Percentiles rank a stretch among this genome's conserved stretches.
Conservation (phyloP, 2,329 filamentous ascomycete genomes). For the Xylaria sp. region DNA sequence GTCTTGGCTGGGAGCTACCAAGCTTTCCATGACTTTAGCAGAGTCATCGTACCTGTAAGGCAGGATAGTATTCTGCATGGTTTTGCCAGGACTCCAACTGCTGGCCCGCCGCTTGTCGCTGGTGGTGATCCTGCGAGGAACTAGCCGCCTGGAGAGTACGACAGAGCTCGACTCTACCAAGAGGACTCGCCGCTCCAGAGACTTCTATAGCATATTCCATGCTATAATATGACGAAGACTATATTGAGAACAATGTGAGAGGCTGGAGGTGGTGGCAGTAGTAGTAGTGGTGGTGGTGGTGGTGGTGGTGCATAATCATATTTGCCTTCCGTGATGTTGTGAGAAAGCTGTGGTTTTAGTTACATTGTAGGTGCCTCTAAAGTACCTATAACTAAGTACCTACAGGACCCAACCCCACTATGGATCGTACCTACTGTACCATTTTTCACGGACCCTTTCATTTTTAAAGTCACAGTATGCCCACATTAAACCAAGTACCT, state of each 20-base stretch:
- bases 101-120: conserved; percentile 74
- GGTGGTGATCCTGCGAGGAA: conserved; percentile 65
- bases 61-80: conserved; percentile 71
- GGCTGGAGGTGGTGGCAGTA: not conserved
- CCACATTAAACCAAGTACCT: not conserved
- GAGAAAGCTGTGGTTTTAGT: not conserved
- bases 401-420: not conserved
- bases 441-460: no score
- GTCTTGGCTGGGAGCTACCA: no score
- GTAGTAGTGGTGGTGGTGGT: not conserved
- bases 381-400: not conserved
- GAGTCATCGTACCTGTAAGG: conserved; percentile 67
- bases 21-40: not conserved
- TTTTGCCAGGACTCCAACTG: conserved; percentile 79
- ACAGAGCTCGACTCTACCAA: conserved; percentile 71
- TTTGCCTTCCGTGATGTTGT: not conserved
- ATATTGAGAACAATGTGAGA: not conserved
- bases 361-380: not conserved
- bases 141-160: conserved; percentile 71
- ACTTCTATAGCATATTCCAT: conserved; percentile 83
- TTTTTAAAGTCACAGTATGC: no score
- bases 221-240: conserved; percentile 27
- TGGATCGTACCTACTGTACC: not conserved
- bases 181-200: conserved; percentile 80
- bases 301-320: conserved; percentile 11